Base-by-base conservation (phyloP, 805 yeast species). In the Wickerhamiella hasegawae region DNA sequence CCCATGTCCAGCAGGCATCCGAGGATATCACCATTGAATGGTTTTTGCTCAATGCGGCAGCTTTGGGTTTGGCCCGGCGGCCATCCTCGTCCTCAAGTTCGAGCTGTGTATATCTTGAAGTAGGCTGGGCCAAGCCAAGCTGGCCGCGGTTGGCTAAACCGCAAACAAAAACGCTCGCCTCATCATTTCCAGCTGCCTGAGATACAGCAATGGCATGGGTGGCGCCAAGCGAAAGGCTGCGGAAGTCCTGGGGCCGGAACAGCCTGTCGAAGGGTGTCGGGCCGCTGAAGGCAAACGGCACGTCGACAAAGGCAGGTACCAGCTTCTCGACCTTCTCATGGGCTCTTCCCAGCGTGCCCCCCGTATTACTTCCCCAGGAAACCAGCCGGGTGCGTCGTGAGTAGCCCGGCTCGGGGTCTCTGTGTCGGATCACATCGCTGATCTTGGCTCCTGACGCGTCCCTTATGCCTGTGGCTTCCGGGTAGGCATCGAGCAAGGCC, bases 1-100 rank as follows among this genome's bases (percentile, higher is more conserved):
- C 52, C 49, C 49, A 47, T 8, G 49, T 39, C 33, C 35, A 47
- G 15, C 45, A 45, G 2, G 31, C 8, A 14, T 36, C 32, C 16
- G 40, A 41, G 3, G 42, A 36, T 3, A 45, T 27, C 4, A 38
- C 39, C 4, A 46, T 27, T 3, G 46, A 32, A 26, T 46, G 49
- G 5, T 31, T 27, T n/a, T 36, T 39, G 16, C 42, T 32, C 10
- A 37, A 34, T 1, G 48, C 41, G 10, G 32, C 43, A 14, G 12
- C 37, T 9, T 35, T 34, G 4, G 39, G 37, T 6, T 25, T 21
- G 18, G 24, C 31, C 5, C 22, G 9, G 19, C 19, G n/a, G n/a
- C n/a, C n/a, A n/a, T n/a, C n/a, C n/a, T 19, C 33, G 3, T 29
- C 31, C 20, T 30, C 31, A 4, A 35, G 20, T 5, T 5, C 24